Percentiles rank a stretch among this genome's conserved stretches.
These are phyloP conservation scores for Claviceps arundinis DNA, from an alignment of 2,329 filamentous ascomycete species.

Conservation along the genomic window DNA sequence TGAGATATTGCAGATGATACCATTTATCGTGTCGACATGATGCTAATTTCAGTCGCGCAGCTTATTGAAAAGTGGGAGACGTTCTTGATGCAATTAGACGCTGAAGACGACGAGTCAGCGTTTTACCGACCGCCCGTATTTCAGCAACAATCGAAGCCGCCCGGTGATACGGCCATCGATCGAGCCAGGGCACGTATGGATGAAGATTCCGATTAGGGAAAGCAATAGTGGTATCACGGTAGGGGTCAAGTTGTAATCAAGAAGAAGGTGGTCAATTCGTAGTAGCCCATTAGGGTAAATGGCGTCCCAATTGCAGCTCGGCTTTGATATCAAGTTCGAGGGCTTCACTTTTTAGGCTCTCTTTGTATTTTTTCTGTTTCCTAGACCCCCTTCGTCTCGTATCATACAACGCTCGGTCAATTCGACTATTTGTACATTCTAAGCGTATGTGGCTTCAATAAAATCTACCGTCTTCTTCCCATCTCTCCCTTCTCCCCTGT, in stretches of 20 bases:
- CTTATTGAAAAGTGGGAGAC: conserved; percentile 92
- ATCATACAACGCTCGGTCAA: conserved; percentile 23
- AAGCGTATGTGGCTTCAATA: conserved; percentile 8
- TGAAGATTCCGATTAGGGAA: conserved; percentile 38
- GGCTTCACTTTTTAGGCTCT: conserved; percentile 5
- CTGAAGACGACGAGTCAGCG: conserved; percentile 68
- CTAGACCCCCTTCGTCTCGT: conserved; percentile 10
- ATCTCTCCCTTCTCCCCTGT: background rate
- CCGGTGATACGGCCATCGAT: conserved; percentile 46
- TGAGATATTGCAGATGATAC: background rate
- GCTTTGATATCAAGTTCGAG: conserved; percentile 8
- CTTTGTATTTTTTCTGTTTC: conserved; percentile 7
- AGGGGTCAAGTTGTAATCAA: background rate
- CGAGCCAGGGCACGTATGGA: conserved; percentile 44
- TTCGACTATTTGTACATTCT: conserved; percentile 22
- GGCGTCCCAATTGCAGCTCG: background rate
- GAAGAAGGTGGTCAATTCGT: background rate
- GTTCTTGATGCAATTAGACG: conserved; percentile 89
- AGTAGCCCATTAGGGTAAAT: conserved; percentile 6
- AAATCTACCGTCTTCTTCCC: background rate
- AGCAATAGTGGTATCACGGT: conserved; percentile 3
- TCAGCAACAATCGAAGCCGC: conserved; percentile 32
- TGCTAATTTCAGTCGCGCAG: conserved; percentile 20
- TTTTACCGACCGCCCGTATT: conserved; percentile 54
- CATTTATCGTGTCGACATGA: background rate